Conservation (phyloP, 163 green algal genomes). For the Scenedesmus sp. region DNA sequence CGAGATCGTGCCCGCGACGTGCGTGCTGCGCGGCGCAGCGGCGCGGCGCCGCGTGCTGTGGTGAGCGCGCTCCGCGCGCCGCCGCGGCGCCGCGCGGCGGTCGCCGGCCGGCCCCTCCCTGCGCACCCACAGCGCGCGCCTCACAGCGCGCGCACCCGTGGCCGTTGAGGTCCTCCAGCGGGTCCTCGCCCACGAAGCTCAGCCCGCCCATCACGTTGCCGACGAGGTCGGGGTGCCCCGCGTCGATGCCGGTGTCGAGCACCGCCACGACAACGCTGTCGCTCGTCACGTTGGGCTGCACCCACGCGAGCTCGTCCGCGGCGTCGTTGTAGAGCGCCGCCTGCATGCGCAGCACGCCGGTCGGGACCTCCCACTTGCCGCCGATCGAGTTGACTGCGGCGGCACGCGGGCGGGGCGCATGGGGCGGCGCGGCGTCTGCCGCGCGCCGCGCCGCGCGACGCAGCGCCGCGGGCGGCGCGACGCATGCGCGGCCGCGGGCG, state of each 20-base stretch:
- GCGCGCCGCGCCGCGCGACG: no score
- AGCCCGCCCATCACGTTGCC: constrained; percentile 34
- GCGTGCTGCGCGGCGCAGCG: no score
- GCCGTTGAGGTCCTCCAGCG: constrained; percentile 35
- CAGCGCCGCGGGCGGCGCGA: not conserved
- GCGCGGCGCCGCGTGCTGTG: no score
- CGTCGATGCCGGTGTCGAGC: constrained; percentile 47
- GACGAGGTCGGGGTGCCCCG: constrained; percentile 14
- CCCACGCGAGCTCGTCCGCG: constrained; percentile 6
- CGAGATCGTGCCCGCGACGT: constrained; percentile 33
- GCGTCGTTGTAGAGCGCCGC: constrained; percentile 16
- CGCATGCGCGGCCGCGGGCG: not conserved
- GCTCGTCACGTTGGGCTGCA: constrained; percentile 39
- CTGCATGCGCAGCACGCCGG: constrained; percentile 39
- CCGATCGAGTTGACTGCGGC: constrained; percentile 28
- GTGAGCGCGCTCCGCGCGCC: no score
- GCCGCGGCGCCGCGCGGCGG: no score
- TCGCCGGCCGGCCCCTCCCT: no score
- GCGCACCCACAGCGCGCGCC: not conserved
- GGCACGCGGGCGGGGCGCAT: not conserved
- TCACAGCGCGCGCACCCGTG: no score
- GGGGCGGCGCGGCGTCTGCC: no score
- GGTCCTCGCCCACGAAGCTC: constrained; percentile 35
- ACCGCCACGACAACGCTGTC: constrained; percentile 40
- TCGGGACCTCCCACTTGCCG: constrained; percentile 45